These are phyloP conservation scores for Biscutella laevigata DNA, from an alignment of 441 rosid species.

Conservation along the genomic window DNA sequence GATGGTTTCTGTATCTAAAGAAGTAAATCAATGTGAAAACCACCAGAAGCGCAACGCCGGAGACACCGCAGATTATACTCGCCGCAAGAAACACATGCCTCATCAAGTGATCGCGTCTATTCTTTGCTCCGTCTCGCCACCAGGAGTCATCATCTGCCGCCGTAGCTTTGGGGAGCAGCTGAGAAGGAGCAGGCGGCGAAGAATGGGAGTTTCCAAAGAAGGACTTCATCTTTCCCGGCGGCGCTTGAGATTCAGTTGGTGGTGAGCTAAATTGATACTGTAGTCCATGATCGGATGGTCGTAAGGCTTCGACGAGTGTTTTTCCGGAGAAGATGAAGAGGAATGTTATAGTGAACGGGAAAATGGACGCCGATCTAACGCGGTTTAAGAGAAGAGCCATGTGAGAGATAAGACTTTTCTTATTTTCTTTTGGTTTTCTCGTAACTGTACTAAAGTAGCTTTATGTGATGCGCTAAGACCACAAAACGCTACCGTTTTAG, in stretches of 20 bases:
- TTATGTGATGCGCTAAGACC: too few species aligned
- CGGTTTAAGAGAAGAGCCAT: constrained; percentile 27
- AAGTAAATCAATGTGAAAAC: constrained; percentile 37
- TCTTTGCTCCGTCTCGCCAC: constrained; percentile 31
- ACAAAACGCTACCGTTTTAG: constrained; percentile 9
- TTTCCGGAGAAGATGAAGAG: constrained; percentile 5
- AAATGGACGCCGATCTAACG: constrained; percentile 20
- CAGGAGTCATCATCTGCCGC: constrained; percentile 27
- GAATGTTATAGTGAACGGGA: constrained; percentile 10
- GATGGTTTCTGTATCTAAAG: constrained; percentile 25
- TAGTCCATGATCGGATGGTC: constrained; percentile 80
- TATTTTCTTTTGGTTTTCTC: background rate
- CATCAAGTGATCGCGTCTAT: constrained; percentile 31
- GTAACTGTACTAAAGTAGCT: background rate
- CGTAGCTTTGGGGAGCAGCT: constrained; percentile 41
- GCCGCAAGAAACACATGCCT: constrained; percentile 52
- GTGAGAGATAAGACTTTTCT: background rate
- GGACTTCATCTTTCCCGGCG: constrained; percentile 35
- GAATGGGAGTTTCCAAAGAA: constrained; percentile 42
- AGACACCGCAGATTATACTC: constrained; percentile 46
- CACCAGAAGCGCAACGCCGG: constrained; percentile 45
- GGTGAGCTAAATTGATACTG: constrained; percentile 36
- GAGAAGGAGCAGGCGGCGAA: constrained; percentile 24
- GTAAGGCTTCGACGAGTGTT: constrained; percentile 36
- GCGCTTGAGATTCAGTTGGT: constrained; percentile 34